These are phyloP conservation scores for Salpingoeca rosetta DNA, from an alignment of 78 protist species.

Conservation along the genomic window DNA sequence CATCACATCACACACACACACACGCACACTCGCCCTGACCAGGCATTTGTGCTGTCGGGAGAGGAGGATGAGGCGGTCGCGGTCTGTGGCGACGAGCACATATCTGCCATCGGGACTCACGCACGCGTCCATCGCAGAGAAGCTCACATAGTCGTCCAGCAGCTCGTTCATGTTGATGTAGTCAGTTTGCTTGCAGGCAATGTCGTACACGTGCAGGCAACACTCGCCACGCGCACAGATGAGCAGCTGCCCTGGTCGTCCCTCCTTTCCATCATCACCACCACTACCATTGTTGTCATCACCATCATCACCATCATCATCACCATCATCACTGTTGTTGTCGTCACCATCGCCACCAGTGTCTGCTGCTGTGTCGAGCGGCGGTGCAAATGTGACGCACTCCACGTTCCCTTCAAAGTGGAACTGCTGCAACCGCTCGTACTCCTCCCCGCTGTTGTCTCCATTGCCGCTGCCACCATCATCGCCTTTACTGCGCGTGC, in stretches of 20 bases:
- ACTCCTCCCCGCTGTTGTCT: background rate
- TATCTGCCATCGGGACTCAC: background rate
- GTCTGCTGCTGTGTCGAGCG: too few species aligned
- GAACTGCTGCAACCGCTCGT: background rate
- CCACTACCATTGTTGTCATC: too few species aligned
- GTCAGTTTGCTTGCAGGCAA: background rate
- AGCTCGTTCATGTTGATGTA: constrained; percentile 6
- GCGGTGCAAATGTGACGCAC: background rate
- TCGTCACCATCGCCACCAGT: background rate
- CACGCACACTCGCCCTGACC: too few species aligned
- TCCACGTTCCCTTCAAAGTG: background rate
- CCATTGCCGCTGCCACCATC: background rate
- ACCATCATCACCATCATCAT: background rate
- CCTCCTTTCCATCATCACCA: too few species aligned
- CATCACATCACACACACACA: too few species aligned
- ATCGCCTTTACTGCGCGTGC: background rate
- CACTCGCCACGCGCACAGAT: background rate
- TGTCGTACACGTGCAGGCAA: background rate
- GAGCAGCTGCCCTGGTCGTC: background rate
- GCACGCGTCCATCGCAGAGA: constrained; percentile 9
- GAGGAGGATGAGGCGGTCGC: background rate
- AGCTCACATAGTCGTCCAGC: constrained; percentile 19
- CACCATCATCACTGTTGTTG: background rate
- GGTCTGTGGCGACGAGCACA: constrained; percentile 8
- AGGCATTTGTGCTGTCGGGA: too few species aligned